These are phyloP conservation scores for Golubevia pallescens DNA, from an alignment of 1,284 basidiomycete genomes.

Conservation along the genomic window DNA sequence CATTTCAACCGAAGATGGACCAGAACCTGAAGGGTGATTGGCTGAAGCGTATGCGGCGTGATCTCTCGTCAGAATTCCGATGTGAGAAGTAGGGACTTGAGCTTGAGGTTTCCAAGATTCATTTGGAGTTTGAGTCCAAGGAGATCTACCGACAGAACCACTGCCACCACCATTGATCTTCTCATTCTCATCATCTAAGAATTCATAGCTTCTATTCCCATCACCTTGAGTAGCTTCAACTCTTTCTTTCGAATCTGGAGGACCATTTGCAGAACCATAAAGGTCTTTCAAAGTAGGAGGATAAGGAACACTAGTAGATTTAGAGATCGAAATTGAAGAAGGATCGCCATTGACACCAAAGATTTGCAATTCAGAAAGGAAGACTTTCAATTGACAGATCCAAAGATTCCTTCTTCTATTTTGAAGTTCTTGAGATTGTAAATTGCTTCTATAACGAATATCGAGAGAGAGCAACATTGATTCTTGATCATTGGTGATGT, in stretches of 20 bases:
- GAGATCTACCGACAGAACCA: not conserved
- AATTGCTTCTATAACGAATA: conserved; percentile 55
- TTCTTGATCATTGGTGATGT: conserved; percentile 21
- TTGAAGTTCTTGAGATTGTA: conserved; percentile 19
- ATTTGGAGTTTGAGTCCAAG: not conserved
- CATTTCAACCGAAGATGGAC: not conserved
- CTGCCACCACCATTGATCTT: not conserved
- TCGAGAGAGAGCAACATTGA: conserved; percentile 26
- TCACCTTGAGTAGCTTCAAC: not conserved
- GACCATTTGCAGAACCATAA: too few relatives aligned
- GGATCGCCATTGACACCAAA: conserved; percentile 28
- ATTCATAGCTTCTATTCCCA: not conserved
- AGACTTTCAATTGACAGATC: conserved; percentile 37
- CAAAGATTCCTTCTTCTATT: conserved; percentile 26
- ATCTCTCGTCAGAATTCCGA: not conserved
- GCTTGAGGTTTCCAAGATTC: too few relatives aligned
- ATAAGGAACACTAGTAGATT: too few relatives aligned
- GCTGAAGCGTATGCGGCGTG: not conserved
- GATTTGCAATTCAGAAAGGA: conserved; percentile 35
- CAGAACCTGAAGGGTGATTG: not conserved
- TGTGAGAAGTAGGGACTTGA: not conserved
- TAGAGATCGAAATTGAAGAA: not conserved
- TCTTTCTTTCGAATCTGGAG: not conserved
- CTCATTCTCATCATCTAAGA: not conserved
- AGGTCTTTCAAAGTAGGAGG: too few relatives aligned